Evolutionary conservation across 192 early-diverging fungal genomes (phyloP).

Genomic region (Rhizoclosmatium sp.): DNA sequence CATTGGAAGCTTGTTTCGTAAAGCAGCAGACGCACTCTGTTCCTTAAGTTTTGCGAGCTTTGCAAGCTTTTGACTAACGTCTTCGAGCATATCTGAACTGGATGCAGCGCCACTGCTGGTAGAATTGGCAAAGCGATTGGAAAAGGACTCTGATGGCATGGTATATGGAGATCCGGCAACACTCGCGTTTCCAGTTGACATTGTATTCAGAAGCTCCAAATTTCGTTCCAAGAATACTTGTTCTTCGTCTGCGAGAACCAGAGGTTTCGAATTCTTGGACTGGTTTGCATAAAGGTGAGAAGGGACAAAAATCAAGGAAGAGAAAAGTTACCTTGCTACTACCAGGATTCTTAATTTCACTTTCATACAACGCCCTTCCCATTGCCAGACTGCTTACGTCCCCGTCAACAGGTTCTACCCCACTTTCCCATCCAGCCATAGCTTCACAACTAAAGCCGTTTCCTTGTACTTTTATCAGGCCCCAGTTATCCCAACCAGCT

Average conservation of each 20-base stretch:
- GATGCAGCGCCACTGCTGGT: constrained; percentile 37
- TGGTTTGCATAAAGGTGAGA: not conserved
- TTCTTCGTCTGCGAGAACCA: constrained; percentile 85
- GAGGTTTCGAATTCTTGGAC: constrained; percentile 43
- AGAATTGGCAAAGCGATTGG: constrained; percentile 52
- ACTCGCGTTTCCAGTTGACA: constrained; percentile 21
- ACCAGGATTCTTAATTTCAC: constrained; percentile 39
- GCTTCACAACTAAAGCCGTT: constrained; percentile 44
- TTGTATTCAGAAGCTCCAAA: constrained; percentile 67
- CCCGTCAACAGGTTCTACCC: constrained; percentile 27
- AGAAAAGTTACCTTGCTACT: constrained; percentile 33
- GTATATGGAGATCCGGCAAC: constrained; percentile 2
- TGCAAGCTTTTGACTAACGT: constrained; percentile 47
- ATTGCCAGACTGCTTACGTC: constrained; percentile 15
- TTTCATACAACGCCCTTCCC: constrained; percentile 43
- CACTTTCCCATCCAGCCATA: constrained; percentile 66
- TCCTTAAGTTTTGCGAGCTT: constrained; percentile 47
- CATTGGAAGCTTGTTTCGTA: not conserved
- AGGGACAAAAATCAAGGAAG: not conserved
- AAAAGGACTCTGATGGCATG: constrained; percentile 50
- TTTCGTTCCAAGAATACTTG: constrained; percentile 87
- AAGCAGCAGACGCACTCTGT: constrained; percentile 20
- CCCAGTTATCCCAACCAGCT: constrained; percentile 92
- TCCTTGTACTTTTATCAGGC: constrained; percentile 75
- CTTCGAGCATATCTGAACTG: constrained; percentile 46